Conservation (phyloP, 176 grass and related monocot species). For the Aechmea fasciata region DNA sequence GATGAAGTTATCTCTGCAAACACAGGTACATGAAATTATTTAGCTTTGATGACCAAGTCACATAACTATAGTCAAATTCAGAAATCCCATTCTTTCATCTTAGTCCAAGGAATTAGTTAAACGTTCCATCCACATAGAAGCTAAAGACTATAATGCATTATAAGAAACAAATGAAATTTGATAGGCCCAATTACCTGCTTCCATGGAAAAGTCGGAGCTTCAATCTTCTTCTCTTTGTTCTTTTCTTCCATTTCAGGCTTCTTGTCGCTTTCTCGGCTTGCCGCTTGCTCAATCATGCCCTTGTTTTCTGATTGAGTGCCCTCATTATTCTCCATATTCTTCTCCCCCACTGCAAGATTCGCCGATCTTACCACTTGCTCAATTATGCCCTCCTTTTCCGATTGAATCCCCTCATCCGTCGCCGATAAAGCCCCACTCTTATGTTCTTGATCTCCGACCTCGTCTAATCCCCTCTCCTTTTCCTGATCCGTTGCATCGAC, state of each 20-base stretch:
- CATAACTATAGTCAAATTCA: too few species aligned
- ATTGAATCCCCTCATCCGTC: constrained; percentile 2
- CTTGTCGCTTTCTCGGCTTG: not conserved
- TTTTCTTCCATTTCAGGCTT: constrained; percentile 3
- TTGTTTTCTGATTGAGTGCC: not conserved
- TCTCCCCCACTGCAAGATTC: not conserved
- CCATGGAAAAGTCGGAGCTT: constrained; percentile 8
- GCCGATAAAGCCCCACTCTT: not conserved
- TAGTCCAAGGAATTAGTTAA: not conserved
- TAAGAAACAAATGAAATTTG: not conserved
- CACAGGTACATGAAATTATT: too few species aligned
- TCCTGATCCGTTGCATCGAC: constrained; percentile 19
- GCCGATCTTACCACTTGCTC: constrained; percentile 21
- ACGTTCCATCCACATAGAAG: not conserved
- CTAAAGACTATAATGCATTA: not conserved
- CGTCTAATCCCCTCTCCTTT: constrained; percentile 6
- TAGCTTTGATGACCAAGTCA: too few species aligned
- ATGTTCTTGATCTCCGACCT: not conserved
- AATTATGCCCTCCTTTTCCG: constrained; percentile 2
- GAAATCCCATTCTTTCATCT: not conserved
- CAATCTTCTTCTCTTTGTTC: not conserved
- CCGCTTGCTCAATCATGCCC: constrained; percentile 7
- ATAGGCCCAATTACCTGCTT: constrained; percentile 9
- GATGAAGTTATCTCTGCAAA: too few species aligned
- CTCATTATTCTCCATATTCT: not conserved